Conservation (phyloP, 1,284 basidiomycete genomes). For the Volvariella volvacea region DNA sequence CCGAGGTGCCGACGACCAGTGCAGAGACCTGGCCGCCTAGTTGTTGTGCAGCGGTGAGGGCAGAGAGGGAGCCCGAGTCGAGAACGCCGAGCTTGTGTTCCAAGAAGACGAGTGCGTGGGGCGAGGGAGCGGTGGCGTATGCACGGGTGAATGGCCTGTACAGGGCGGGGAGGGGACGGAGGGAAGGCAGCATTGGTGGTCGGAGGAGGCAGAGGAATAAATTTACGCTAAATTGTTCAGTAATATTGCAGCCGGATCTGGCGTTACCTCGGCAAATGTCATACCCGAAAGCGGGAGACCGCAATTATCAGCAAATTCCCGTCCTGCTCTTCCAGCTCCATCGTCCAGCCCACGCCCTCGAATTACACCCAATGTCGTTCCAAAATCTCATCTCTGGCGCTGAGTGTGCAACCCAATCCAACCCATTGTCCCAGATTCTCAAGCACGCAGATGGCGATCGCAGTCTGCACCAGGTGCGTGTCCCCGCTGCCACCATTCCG, state of each 20-base stretch:
- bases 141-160: slow-evolving; percentile 27
- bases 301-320: neutral
- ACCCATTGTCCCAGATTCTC: slow-evolving; percentile 85
- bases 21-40: slow-evolving; percentile 86
- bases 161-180: slow-evolving; percentile 6
- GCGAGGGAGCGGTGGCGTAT: slow-evolving; percentile 50
- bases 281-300: no score
- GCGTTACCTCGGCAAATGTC: no score
- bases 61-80: slow-evolving; percentile 82
- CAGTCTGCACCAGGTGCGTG: slow-evolving; percentile 73
- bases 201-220: no score
- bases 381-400: slow-evolving; percentile 84
- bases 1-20: slow-evolving; percentile 75
- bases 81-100: slow-evolving; percentile 84
- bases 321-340: neutral
- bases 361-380: slow-evolving; percentile 50
- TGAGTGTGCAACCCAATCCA: slow-evolving; percentile 82
- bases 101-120: slow-evolving; percentile 79
- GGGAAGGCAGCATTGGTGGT: neutral
- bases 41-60: slow-evolving; percentile 82
- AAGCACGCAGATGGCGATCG: slow-evolving; percentile 91
- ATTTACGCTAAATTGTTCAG: no score
- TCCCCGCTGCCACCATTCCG: neutral
- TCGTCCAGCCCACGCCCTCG: neutral
- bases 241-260: no score